These are phyloP conservation scores for Tetramitus jugosus DNA, from an alignment of 208 protist genomes.

Conservation along the genomic window DNA sequence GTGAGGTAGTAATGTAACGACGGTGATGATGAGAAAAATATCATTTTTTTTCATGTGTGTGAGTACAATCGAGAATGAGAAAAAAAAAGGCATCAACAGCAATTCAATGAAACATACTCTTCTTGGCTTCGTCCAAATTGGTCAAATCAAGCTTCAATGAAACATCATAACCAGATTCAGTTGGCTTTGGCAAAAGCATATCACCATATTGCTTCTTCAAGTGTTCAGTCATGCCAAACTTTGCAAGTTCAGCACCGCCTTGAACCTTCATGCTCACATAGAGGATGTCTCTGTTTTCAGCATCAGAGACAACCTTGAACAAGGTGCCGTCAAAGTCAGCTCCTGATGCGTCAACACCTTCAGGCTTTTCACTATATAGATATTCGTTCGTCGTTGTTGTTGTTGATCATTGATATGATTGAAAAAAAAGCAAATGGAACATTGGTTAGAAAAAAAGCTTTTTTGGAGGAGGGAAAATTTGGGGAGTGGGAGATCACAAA, in stretches of 20 bases:
- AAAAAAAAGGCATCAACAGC: no score
- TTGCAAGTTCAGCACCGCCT: neutral
- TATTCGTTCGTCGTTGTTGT: neutral
- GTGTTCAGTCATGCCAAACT: neutral
- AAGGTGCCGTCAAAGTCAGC: constrained; percentile 12
- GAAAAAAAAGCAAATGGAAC: neutral
- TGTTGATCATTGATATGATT: neutral
- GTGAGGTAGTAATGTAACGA: no score
- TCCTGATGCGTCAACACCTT: neutral
- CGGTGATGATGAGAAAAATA: no score
- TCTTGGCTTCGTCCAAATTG: neutral
- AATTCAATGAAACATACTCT: neutral
- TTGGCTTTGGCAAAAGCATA: neutral
- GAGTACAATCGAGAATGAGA: no score
- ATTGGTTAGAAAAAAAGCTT: neutral
- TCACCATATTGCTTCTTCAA: neutral
- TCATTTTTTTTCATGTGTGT: no score
- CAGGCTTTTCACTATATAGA: neutral
- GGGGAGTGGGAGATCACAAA: no score
- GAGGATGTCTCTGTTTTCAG: neutral
- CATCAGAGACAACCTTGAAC: neutral
- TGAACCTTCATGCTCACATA: neutral
- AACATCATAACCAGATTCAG: neutral
- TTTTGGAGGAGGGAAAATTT: no score
- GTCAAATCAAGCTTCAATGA: neutral